Percentiles rank a stretch among this genome's conserved stretches.
phyloP scores from a whole-genome alignment of 2,329 filamentous ascomycete genomes.

The Onygenales sp. region DNA sequence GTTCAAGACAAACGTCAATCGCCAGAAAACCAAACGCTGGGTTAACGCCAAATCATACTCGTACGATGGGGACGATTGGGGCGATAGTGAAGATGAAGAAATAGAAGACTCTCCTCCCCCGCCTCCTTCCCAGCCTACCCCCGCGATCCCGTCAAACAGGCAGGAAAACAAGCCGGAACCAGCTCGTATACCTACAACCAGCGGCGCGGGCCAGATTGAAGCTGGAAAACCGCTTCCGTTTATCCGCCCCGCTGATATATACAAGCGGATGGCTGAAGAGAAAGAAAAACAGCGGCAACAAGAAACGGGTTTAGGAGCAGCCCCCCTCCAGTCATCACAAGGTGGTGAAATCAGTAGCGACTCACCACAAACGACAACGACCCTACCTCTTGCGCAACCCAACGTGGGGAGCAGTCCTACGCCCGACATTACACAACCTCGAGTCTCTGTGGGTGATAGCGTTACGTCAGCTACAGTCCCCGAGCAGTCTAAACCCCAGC shows the following conservation, averaged over 20 bases:
- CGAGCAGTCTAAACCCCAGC: constrained; percentile 4
- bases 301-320: constrained; percentile 35
- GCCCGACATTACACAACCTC: constrained; percentile 3
- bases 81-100: constrained; percentile 55
- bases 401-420: constrained; percentile 7
- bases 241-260: constrained; percentile 66
- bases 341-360: background rate
- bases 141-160: background rate
- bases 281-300: constrained; percentile 45
- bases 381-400: background rate
- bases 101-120: constrained; percentile 51
- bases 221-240: constrained; percentile 51
- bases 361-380: too few species aligned
- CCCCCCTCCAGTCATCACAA: constrained; percentile 7
- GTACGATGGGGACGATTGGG: constrained; percentile 94
- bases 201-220: constrained; percentile 13
- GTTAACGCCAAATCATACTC: constrained; percentile 75
- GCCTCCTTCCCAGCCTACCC: constrained; percentile 16
- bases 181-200: constrained; percentile 20
- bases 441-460: constrained; percentile 13
- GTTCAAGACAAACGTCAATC: constrained; percentile 79
- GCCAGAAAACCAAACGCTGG: constrained; percentile 90
- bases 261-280: constrained; percentile 61
- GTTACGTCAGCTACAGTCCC: constrained; percentile 47
- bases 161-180: constrained; percentile 11